These are phyloP conservation scores for Phanerodontia chrysosporium DNA, from an alignment of 768 basidiomycete genomes.

Conservation along the genomic window DNA sequence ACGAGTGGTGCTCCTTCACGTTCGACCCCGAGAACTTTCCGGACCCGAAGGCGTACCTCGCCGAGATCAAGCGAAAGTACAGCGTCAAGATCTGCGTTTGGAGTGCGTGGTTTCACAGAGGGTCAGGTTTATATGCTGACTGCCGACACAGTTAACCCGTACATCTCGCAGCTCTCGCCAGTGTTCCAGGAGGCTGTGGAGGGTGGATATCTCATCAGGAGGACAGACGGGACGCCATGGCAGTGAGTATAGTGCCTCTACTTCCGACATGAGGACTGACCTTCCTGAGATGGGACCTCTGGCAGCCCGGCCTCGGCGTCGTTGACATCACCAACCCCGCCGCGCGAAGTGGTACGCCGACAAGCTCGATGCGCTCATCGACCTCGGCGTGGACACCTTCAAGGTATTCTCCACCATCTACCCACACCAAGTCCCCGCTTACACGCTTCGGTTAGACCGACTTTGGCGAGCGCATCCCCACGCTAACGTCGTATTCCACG, in stretches of 20 bases:
- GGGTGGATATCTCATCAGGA: conserved; percentile 68
- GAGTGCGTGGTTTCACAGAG: conserved; percentile 47
- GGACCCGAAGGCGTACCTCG: conserved; percentile 59
- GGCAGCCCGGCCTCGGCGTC: conserved; percentile 61
- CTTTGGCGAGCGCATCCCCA: conserved; percentile 79
- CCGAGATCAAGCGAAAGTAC: conserved; percentile 56
- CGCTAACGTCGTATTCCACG: conserved; percentile 53
- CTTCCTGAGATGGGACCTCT: conserved; percentile 46
- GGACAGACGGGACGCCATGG: conserved; percentile 63
- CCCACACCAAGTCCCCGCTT: background rate
- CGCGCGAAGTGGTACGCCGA: conserved; percentile 44
- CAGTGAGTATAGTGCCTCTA: conserved; percentile 41
- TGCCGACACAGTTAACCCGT: conserved; percentile 63
- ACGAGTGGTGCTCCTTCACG: conserved; percentile 73
- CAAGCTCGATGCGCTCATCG: conserved; percentile 39
- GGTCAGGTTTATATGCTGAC: too few species aligned
- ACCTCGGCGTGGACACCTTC: conserved; percentile 44
- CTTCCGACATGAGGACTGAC: background rate
- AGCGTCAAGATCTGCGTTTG: conserved; percentile 72
- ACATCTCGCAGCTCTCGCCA: conserved; percentile 64
- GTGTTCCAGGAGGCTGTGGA: conserved; percentile 66
- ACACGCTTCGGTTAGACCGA: conserved; percentile 46
- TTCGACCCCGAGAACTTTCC: conserved; percentile 77
- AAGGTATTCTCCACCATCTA: conserved; percentile 38
- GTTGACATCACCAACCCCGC: conserved; percentile 62